Conservation (phyloP, 805 yeast genomes). For the Monosporozyma siamensis region DNA sequence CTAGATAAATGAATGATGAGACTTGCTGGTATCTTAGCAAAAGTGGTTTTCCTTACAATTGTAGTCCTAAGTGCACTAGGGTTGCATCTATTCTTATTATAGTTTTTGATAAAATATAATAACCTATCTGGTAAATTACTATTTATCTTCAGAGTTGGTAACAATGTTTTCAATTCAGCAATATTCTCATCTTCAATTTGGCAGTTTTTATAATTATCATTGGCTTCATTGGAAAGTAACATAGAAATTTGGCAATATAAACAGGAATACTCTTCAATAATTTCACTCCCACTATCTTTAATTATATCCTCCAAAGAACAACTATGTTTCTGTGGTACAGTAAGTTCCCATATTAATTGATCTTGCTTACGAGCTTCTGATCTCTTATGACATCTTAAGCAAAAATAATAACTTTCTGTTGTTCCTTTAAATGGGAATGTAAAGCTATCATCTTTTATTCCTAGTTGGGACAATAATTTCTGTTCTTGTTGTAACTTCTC, state of each 20-base stretch:
- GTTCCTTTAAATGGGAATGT: constrained; percentile 64
- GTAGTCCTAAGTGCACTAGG: constrained; percentile 46
- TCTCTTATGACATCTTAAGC: constrained; percentile 54
- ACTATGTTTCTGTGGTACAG: constrained; percentile 50
- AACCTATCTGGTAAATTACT: constrained; percentile 51
- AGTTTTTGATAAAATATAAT: constrained; percentile 39
- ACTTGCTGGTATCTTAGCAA: constrained; percentile 59
- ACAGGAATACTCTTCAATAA: constrained; percentile 75
- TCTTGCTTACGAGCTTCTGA: constrained; percentile 52
- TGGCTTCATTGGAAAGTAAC: constrained; percentile 31
- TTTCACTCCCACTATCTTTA: constrained; percentile 49
- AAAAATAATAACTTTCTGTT: constrained; percentile 55
- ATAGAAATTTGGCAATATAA: constrained; percentile 50
- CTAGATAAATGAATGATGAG: constrained; percentile 79
- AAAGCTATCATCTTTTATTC: constrained; percentile 16
- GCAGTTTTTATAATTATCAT: constrained; percentile 10
- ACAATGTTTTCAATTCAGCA: constrained; percentile 30
- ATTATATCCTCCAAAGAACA: constrained; percentile 48
- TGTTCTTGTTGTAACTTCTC: constrained; percentile 71
- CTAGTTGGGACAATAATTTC: constrained; percentile 30
- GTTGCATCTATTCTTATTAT: constrained; percentile 36
- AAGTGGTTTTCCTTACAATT: constrained; percentile 54
- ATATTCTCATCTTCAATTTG: constrained; percentile 25
- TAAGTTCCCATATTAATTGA: constrained; percentile 63
- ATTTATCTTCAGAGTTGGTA: constrained; percentile 41